phyloP scores from a whole-genome alignment of 1,284 basidiomycete species.

The Phylloporus sp. region DNA sequence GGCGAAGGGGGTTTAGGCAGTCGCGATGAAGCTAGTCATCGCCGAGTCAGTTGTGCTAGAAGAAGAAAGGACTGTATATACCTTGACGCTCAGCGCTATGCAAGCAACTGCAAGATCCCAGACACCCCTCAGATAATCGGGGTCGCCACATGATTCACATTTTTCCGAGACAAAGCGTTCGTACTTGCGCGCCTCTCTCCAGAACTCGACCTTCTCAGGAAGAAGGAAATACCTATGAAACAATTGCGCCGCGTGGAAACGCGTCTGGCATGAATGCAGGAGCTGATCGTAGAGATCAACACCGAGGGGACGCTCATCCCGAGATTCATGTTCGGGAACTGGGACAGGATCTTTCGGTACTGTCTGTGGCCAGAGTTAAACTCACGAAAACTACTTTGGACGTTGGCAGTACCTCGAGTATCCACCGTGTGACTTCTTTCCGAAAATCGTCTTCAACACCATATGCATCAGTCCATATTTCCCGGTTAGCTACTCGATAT shows the following conservation, averaged over 20 bases:
- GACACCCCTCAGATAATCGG: conserved; percentile 29
- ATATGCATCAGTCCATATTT: conserved; percentile 21
- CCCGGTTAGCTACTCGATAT: neutral
- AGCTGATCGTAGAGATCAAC: conserved; percentile 57
- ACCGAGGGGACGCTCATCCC: conserved; percentile 3
- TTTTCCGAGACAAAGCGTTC: neutral
- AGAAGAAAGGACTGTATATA: conserved; percentile 18
- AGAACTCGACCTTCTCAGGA: conserved; percentile 18
- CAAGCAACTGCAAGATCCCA: conserved; percentile 63
- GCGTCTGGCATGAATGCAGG: conserved; percentile 53
- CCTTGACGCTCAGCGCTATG: conserved; percentile 62
- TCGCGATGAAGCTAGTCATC: conserved; percentile 61
- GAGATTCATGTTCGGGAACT: neutral
- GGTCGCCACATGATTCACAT: neutral
- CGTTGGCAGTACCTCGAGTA: conserved; percentile 42
- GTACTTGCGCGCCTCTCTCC: conserved; percentile 9
- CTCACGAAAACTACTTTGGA: neutral
- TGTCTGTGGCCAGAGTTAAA: conserved; percentile 19
- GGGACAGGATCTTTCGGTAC: conserved; percentile 18
- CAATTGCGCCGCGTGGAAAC: conserved; percentile 62
- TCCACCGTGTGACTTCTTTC: conserved; percentile 44
- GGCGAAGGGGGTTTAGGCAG: conserved; percentile 54
- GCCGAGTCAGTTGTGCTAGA: neutral
- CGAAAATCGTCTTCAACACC: conserved; percentile 39
- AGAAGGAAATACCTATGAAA: conserved; percentile 54